Evolutionary conservation across 1,139 yeast species (phyloP).

Genomic region (Hemisphaericaspora xylofermentans): DNA sequence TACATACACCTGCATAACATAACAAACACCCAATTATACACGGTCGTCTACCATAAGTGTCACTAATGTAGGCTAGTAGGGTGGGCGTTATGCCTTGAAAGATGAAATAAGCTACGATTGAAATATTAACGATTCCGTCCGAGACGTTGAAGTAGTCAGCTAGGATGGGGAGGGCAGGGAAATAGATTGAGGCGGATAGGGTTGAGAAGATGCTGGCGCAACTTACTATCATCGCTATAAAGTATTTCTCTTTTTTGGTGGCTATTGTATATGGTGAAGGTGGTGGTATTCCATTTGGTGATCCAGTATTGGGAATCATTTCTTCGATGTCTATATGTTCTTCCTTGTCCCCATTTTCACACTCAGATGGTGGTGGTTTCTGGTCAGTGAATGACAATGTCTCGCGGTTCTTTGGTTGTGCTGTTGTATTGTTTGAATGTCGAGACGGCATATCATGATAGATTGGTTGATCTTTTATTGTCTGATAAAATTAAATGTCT

Average conservation of each 20-base stretch:
- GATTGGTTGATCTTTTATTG: no score
- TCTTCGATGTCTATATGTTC: no score
- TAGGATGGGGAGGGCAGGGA: slow-evolving; percentile 65
- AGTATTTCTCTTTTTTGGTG: slow-evolving; percentile 18
- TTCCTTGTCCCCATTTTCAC: no score
- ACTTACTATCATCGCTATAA: slow-evolving; percentile 22
- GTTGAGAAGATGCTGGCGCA: slow-evolving; percentile 56
- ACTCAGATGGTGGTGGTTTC: no score
- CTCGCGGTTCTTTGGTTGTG: no score
- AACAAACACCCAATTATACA: slow-evolving; percentile 51
- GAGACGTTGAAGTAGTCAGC: slow-evolving; percentile 51
- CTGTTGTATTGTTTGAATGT: no score
- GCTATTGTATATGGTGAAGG: slow-evolving; percentile 11
- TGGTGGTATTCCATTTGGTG: no score
- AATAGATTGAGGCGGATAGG: slow-evolving; percentile 68
- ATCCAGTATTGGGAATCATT: no score
- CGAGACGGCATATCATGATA: no score
- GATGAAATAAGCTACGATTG: slow-evolving; percentile 69
- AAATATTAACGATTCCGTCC: slow-evolving; percentile 56
- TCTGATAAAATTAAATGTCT: no score
- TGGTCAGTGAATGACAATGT: no score
- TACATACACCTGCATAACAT: slow-evolving; percentile 20
- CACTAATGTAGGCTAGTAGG: slow-evolving; percentile 64
- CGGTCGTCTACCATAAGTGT: slow-evolving; percentile 68
- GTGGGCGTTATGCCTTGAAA: slow-evolving; percentile 74